Percentiles rank a stretch among this genome's conserved stretches.
phyloP scores from a whole-genome alignment of 331 rosid genomes.

The Dryas integrifolia region DNA sequence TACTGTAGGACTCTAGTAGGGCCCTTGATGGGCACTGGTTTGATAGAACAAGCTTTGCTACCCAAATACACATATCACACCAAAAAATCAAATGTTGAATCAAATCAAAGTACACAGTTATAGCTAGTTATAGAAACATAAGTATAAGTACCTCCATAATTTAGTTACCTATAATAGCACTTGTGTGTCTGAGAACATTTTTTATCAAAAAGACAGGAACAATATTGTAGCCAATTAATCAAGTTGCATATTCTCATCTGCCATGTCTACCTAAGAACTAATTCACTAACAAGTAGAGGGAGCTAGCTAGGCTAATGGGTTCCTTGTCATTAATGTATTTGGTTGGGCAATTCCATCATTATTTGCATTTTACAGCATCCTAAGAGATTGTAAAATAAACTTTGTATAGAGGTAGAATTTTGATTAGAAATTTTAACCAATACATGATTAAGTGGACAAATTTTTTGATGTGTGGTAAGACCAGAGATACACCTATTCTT shows the following conservation, averaged over 20 bases:
- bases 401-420: too few species aligned
- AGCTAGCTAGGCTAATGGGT: constrained; percentile 28
- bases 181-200: constrained; percentile 10
- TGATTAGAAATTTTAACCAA: not conserved
- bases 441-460: not conserved
- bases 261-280: constrained; percentile 16
- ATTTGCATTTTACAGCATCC: constrained; percentile 17
- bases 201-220: constrained; percentile 19
- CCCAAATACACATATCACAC: not conserved
- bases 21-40: constrained; percentile 37
- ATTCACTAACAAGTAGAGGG: constrained; percentile 15
- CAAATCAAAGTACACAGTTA: constrained; percentile 29
- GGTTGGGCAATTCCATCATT: constrained; percentile 26
- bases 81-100: constrained; percentile 25
- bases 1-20: constrained; percentile 17
- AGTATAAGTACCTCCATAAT: constrained; percentile 10
- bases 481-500: too few species aligned
- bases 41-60: constrained; percentile 26
- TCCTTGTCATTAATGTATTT: constrained; percentile 21
- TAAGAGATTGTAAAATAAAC: not conserved
- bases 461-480: too few species aligned
- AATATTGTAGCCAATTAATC: constrained; percentile 16
- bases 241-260: constrained; percentile 21
- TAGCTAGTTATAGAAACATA: constrained; percentile 41
- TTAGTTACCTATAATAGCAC: constrained; percentile 30